These are phyloP conservation scores for Alternaria ethzedia DNA, from an alignment of 2,329 filamentous ascomycete genomes.

Conservation along the genomic window DNA sequence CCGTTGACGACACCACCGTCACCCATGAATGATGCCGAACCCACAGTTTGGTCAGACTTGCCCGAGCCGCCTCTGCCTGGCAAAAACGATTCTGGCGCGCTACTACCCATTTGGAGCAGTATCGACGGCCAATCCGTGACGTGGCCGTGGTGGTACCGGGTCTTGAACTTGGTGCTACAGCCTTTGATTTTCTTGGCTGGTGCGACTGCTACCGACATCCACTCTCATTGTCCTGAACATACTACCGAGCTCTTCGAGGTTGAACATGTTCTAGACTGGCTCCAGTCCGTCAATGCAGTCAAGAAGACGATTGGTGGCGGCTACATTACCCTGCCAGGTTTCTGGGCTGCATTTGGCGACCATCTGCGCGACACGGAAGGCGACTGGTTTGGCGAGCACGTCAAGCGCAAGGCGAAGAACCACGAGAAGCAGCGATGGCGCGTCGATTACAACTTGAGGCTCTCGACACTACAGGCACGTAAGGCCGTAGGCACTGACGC, in stretches of 20 bases:
- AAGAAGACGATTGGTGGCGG: constrained; percentile 25
- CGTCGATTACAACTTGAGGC: constrained; percentile 27
- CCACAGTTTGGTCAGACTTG: constrained; percentile 24
- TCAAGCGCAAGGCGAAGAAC: constrained; percentile 32
- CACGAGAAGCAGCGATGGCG: constrained; percentile 31
- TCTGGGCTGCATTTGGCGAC: constrained; percentile 46
- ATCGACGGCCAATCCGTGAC: constrained; percentile 67
- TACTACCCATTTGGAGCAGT: constrained; percentile 74
- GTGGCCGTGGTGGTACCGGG: constrained; percentile 67
- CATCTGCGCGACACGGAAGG: constrained; percentile 30
- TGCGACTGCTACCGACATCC: constrained; percentile 60
- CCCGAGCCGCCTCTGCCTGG: constrained; percentile 39
- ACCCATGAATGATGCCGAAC: constrained; percentile 5
- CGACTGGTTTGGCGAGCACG: constrained; percentile 41
- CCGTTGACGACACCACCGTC: constrained; percentile 45
- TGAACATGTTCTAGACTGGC: constrained; percentile 41
- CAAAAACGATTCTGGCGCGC: constrained; percentile 49
- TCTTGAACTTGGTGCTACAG: constrained; percentile 68
- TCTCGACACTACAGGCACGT: constrained; percentile 16
- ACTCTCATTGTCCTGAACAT: constrained; percentile 45
- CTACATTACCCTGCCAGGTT: constrained; percentile 27
- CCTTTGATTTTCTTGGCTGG: constrained; percentile 68
- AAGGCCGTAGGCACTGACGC: neutral
- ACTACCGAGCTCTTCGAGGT: constrained; percentile 43
- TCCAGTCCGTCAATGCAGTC: constrained; percentile 32